Evolutionary conservation across 2,329 filamentous ascomycete species (phyloP), one percentile per base, ranked within the genome.

Genomic region (Curvularia spicifera): DNA sequence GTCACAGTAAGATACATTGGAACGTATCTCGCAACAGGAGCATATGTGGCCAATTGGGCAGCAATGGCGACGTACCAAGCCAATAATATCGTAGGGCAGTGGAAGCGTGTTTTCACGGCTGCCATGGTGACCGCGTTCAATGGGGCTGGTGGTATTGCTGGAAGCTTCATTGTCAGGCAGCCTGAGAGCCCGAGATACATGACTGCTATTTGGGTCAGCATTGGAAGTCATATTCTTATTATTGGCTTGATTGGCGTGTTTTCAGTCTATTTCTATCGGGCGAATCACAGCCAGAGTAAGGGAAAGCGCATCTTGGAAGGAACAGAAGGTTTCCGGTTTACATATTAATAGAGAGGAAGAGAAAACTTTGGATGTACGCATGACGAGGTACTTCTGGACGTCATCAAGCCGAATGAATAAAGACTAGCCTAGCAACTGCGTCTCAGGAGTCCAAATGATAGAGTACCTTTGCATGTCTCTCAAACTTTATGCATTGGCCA

Each of bases 31-130:
- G 86, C 87, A 0, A 90, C 87, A 0, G 88, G 88, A 0, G 87
- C 87, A 0, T 90, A 89, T 62, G 82, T 90, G 4, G 85, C 84
- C 4, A 90, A 90, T 62, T 90, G 87, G 87, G 87, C 88, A 0
- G 87, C 86, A 0, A 76, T 90, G 61, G 87, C 84, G 5, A 72
- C 73, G 5, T 76, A 75, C 43, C 71, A 89, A 87, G 72, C 73
- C 29, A 89, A 87, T 70, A 72, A 74, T 43, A 66, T 74, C 10
- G 64, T 67, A 13, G 75, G 85, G 0, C 86, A 89, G 66, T 89
- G 86, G 86, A 89, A 88, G 72, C 79, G 86, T 29, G 85, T 83
- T 2, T 87, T 86, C 46, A 84, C 85, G 0, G 85, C 86, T 0
- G 87, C 86, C 0, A 80, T 83, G 0, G 82, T 88, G 2, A 84